Conservation (phyloP, 1,139 yeast genomes). For the Geotrichum europaeum region DNA sequence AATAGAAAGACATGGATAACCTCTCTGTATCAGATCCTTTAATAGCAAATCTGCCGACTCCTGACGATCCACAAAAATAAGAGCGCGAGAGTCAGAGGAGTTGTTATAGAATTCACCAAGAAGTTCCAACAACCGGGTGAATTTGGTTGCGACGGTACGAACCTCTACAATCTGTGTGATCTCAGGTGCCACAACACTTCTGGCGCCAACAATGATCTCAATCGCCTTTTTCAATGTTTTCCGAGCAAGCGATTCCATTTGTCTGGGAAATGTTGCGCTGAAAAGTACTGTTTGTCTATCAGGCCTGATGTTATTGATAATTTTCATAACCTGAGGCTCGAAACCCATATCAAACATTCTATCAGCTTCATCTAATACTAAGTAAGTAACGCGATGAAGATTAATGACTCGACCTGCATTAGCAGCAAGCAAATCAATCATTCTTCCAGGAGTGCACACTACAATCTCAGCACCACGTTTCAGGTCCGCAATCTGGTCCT, state of each 20-base stretch:
- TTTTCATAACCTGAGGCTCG: constrained; percentile 90
- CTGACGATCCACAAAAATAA: constrained; percentile 85
- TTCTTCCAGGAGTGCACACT: constrained; percentile 94
- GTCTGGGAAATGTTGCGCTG: constrained; percentile 86
- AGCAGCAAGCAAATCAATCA: constrained; percentile 81
- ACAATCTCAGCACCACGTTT: constrained; percentile 76
- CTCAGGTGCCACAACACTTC: constrained; percentile 77
- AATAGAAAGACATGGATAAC: constrained; percentile 57
- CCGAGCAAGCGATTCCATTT: constrained; percentile 69
- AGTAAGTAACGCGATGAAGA: constrained; percentile 63
- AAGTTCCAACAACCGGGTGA: constrained; percentile 48
- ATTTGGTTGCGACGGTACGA: constrained; percentile 46
- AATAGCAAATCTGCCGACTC: constrained; percentile 68
- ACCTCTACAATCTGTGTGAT: constrained; percentile 68
- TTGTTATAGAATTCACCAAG: constrained; percentile 42
- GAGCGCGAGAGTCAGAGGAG: constrained; percentile 46
- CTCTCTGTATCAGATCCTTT: constrained; percentile 49
- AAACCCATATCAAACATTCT: constrained; percentile 96
- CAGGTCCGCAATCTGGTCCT: constrained; percentile 71
- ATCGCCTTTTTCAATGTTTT: constrained; percentile 57
- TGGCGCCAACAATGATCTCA: constrained; percentile 75
- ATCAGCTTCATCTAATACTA: constrained; percentile 94
- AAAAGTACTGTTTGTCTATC: constrained; percentile 89
- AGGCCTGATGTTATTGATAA: constrained; percentile 71
- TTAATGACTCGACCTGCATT: constrained; percentile 75